Evolutionary conservation across 2,329 filamentous ascomycete genomes (phyloP), one percentile per base, ranked within the genome.

Genomic region (Cryphonectria parasitica): DNA sequence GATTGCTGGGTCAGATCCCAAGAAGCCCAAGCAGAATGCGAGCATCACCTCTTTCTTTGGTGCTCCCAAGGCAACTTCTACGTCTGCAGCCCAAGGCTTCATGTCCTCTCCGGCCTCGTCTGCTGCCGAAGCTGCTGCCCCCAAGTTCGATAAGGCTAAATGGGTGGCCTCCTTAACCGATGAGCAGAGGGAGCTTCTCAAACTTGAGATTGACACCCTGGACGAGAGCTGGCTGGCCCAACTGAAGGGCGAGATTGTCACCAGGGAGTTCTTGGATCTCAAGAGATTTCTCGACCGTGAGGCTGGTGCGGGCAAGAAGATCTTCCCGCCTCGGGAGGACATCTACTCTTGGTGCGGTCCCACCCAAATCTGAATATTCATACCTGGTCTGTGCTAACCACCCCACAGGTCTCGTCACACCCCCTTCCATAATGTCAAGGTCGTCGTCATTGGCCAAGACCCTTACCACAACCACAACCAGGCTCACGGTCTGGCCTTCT

Each of bases 381-480:
- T 66, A 11, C 5, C 19, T 28, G 39, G 17, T 65, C 61, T 67
- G 49, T 39, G 45, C 74, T 68, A 54, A 69, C 19, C 17, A n/a
- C 52, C n/a, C 70, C 58, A n/a, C 71, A 98, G 95, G 95, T 98
- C 95, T 72, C 92, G 94, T 36, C 92, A 97, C 80, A 98, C 95
- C 0, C 95, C 96, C 10, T 90, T 99, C 76, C 84, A 91, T 83
- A 91, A 87, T 19, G 95, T 98, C 80, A 97, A 97, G 81, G 92
- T 92, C 70, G 95, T 99, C 72, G 94, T 99, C 77, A 82, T 98
- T 68, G 96, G 96, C 74, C 96, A 99, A 83, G 96, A 99, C 79
- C 96, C 96, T 2, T 99, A 99, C 81, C 96, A 99, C 84, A 97
- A 97, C 80, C 81, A 89, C 79, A 97, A 97, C 81, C 96, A 99